Evolutionary conservation across 352 stramenopile species (phyloP).

Genomic region (Phytophthora europaea): DNA sequence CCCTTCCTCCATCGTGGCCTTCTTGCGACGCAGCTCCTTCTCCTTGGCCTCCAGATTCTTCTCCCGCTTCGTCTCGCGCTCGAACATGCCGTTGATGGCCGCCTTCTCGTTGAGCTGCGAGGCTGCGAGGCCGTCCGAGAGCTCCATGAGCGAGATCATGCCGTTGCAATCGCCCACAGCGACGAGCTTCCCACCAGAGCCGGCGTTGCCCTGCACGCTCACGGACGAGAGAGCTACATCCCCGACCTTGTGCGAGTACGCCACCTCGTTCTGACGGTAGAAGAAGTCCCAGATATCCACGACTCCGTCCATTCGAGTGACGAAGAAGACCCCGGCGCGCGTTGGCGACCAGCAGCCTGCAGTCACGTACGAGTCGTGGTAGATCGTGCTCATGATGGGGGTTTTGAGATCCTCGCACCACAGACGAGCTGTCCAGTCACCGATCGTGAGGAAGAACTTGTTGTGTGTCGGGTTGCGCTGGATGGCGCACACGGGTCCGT

Average conservation of each 20-base stretch:
- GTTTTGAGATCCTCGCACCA: conserved; percentile 98
- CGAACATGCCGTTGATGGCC: conserved; percentile 97
- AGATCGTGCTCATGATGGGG: conserved; percentile 98
- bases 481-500: conserved; percentile 96
- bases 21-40: conserved; percentile 90
- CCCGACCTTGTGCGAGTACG: conserved; percentile 98
- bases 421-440: conserved; percentile 97
- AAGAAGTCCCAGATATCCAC: conserved; percentile 99
- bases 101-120: conserved; percentile 95
- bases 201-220: conserved; percentile 92
- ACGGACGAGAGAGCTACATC: conserved; percentile 93
- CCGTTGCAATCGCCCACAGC: conserved; percentile 96
- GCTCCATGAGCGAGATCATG: conserved; percentile 97
- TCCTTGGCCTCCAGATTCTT: conserved; percentile 95
- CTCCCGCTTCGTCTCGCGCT: conserved; percentile 97
- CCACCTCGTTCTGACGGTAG: conserved; percentile 97
- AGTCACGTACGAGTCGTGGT: conserved; percentile 97
- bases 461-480: conserved; percentile 98
- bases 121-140: conserved; percentile 93
- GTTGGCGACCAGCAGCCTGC: conserved; percentile 97
- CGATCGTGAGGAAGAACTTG: conserved; percentile 98
- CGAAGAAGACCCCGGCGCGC: conserved; percentile 97
- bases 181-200: conserved; percentile 93
- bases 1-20: conserved; percentile 85
- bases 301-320: conserved; percentile 97